Evolutionary conservation across 2,329 filamentous ascomycete genomes (phyloP), one percentile per base, ranked within the genome.

Genomic region (Exophiala bonariae): DNA sequence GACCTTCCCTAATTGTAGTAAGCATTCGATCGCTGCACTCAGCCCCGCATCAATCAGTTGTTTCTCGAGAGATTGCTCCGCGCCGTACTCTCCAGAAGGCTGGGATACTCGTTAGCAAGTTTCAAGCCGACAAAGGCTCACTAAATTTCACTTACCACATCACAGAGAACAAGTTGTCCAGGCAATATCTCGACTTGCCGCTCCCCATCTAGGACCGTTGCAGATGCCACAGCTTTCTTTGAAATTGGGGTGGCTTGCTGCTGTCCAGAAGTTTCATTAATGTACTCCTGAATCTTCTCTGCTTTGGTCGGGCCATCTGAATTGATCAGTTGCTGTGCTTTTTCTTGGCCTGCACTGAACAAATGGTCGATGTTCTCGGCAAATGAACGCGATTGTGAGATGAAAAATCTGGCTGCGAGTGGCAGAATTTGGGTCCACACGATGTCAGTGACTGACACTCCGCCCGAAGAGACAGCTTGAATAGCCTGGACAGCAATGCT

Each of bases 301-400:
- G n/a, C 17, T 10, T 14, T 23, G 11, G 41, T 20, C 10, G 22
- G 30, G 11, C 3, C 11, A 13, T 20, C 35, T 17, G 22, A 22
- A 2, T 42, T 17, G 30, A 87, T 79, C n/a, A 86, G 69, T 18
- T 69, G 68, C 56, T 83, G 76, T 44, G 91, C 73, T 35, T 82
- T 78, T 0, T 77, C 70, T 44, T 72, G 67, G 57, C 81, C 78
- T 19, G 77, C 66, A 2, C 76, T 70, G 0, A 79, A 78, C 5
- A 90, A 74, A 67, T 80, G 89, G 61, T 90, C 85, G 13, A 89
- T 72, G 1, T 83, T 75, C 68, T 87, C 84, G 2, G 84, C 81
- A 61, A 90, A 88, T 75, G 85, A 72, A 60, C 87, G 80, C 1
- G 80, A 82, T 63, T 90, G 85, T 59, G 81, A 86, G 1, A 86